A percentile compares a stretch with the other conserved stretches of the same genome.
Conservation (phyloP, 257 asterid species). For the Rauvolfia tetraphylla region DNA sequence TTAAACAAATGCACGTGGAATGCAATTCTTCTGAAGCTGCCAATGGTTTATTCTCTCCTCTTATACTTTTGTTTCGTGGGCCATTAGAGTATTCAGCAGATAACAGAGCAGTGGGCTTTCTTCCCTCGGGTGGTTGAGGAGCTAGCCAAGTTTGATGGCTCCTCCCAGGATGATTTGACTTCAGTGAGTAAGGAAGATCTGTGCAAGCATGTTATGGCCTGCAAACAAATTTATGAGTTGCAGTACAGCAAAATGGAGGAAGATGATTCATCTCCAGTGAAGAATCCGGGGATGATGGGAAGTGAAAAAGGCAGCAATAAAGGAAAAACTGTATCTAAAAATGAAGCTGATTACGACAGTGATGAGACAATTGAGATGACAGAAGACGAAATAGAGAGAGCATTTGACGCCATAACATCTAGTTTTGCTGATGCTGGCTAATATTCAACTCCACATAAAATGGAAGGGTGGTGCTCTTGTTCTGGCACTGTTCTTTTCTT, state of each 20-base stretch:
- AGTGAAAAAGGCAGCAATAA: constrained; percentile 19
- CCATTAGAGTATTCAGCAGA: constrained; percentile 44
- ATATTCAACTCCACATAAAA: background rate
- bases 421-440: background rate
- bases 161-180: constrained; percentile 15
- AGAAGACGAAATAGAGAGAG: constrained; percentile 83
- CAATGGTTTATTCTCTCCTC: background rate
- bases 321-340: constrained; percentile 22
- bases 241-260: constrained; percentile 53
- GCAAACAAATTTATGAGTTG: constrained; percentile 66
- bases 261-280: constrained; percentile 23
- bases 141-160: constrained; percentile 45
- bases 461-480: background rate
- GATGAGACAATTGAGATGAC: constrained; percentile 94
- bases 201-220: constrained; percentile 56
- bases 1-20: background rate
- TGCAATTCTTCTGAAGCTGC: background rate
- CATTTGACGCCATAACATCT: constrained; percentile 44
- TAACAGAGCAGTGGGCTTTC: constrained; percentile 81
- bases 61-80: background rate
- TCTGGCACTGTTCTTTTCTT: background rate
- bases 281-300: constrained; percentile 26
- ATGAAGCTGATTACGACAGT: constrained; percentile 44
- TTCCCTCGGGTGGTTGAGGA: constrained; percentile 76
- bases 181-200: constrained; percentile 49